phyloP scores from a whole-genome alignment of 192 early-diverging fungal genomes.

The Phlyctochytrium planicorne region DNA sequence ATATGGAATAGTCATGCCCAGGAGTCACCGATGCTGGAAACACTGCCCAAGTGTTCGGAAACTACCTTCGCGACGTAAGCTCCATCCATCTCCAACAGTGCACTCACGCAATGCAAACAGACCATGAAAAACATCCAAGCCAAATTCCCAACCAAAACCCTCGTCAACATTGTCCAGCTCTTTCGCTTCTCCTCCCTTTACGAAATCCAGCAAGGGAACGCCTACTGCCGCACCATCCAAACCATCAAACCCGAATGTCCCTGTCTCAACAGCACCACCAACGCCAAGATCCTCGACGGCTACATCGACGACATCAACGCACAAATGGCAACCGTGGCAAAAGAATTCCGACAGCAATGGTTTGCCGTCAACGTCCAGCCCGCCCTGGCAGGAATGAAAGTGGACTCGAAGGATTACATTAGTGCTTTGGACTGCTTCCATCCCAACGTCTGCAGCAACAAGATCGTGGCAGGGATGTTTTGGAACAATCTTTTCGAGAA shows the following conservation, averaged over 20 bases:
- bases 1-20: too few relatives aligned
- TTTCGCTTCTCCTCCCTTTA: neutral
- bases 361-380: conserved; percentile 2
- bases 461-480: neutral
- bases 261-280: neutral
- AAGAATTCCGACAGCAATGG: neutral
- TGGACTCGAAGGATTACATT: neutral
- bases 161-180: neutral
- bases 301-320: neutral
- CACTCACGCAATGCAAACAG: too few relatives aligned
- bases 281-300: neutral
- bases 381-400: neutral
- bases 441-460: neutral
- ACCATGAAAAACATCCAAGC: neutral
- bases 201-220: neutral
- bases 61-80: neutral
- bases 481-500: neutral
- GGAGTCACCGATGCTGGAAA: too few relatives aligned
- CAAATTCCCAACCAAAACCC: neutral
- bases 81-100: too few relatives aligned
- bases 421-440: neutral
- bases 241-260: neutral
- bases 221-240: neutral
- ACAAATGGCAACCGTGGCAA: neutral
- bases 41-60: neutral